A percentile compares a stretch with the other conserved stretches of the same genome.
Conservation (phyloP, 768 basidiomycete genomes). For the Guyanaporus albipodus region DNA sequence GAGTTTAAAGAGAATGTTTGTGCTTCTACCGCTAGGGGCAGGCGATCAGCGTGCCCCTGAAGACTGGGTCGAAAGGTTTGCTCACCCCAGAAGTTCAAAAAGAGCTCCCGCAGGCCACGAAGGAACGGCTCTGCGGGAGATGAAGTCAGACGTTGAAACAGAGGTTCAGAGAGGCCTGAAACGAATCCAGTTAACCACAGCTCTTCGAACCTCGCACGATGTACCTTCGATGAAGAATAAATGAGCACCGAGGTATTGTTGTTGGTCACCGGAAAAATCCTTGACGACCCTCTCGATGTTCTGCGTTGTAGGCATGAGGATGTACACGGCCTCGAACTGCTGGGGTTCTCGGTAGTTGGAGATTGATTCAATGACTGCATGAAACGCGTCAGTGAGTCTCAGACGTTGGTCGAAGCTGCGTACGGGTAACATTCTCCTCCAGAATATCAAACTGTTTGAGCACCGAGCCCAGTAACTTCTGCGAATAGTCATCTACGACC, state of each 20-base stretch:
- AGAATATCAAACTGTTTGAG: conserved; percentile 93
- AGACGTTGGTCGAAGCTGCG: conserved; percentile 30
- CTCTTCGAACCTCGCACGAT: conserved; percentile 17
- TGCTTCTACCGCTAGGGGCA: conserved; percentile 68
- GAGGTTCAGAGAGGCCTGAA: conserved; percentile 69
- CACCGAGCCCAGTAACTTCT: conserved; percentile 77
- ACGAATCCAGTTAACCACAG: neutral
- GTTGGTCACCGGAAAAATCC: conserved; percentile 66
- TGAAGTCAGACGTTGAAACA: conserved; percentile 71
- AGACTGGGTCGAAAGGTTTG: conserved; percentile 3
- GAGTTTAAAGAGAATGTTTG: conserved; percentile 78
- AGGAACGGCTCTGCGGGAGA: conserved; percentile 77
- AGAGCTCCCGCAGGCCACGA: conserved; percentile 79
- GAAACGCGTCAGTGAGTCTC: conserved; percentile 8
- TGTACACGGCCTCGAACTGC: conserved; percentile 87
- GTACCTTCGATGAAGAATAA: conserved; percentile 91
- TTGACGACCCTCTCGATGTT: conserved; percentile 89
- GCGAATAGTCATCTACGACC: conserved; percentile 91
- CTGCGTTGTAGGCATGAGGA: conserved; percentile 91
- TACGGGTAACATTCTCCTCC: conserved; percentile 94
- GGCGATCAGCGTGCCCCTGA: conserved; percentile 12
- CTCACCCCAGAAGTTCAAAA: conserved; percentile 91
- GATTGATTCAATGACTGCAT: conserved; percentile 87
- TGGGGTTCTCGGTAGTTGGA: conserved; percentile 79
- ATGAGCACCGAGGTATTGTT: conserved; percentile 80